These are phyloP conservation scores for Fraxinus dipetala DNA, from an alignment of 305 asterid species.

Conservation along the genomic window DNA sequence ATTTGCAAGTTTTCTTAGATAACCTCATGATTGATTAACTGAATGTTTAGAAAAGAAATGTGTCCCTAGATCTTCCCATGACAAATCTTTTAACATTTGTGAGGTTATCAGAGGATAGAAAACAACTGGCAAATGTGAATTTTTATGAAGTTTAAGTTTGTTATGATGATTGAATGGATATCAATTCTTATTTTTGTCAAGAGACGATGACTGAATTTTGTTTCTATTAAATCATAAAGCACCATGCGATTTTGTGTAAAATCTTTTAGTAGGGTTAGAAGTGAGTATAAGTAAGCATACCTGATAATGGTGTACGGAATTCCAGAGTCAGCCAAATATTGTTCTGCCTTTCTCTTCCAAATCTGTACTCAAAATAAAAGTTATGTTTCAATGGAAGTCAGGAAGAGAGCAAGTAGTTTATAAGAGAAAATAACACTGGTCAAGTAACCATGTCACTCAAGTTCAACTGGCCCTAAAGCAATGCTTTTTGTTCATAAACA, in stretches of 20 bases:
- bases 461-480: background rate
- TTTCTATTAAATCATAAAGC: background rate
- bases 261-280: background rate
- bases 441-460: background rate
- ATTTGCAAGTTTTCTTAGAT: background rate
- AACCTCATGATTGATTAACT: background rate
- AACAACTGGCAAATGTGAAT: background rate
- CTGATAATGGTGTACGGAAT: conserved; percentile 87
- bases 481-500: background rate
- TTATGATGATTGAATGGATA: background rate
- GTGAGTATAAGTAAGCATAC: conserved; percentile 30
- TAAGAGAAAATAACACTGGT: background rate
- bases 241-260: background rate
- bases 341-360: conserved; percentile 81
- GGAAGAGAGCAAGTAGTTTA: background rate
- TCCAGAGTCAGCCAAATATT: conserved; percentile 85
- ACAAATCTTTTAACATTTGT: background rate
- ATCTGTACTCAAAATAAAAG: conserved; percentile 21
- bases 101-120: background rate
- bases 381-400: background rate
- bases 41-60: background rate
- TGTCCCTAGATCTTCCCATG: background rate
- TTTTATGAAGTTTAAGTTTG: background rate
- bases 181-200: background rate
- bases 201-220: background rate